These are phyloP conservation scores for Boletus rubescentipes DNA, from an alignment of 768 basidiomycete genomes.

Conservation along the genomic window DNA sequence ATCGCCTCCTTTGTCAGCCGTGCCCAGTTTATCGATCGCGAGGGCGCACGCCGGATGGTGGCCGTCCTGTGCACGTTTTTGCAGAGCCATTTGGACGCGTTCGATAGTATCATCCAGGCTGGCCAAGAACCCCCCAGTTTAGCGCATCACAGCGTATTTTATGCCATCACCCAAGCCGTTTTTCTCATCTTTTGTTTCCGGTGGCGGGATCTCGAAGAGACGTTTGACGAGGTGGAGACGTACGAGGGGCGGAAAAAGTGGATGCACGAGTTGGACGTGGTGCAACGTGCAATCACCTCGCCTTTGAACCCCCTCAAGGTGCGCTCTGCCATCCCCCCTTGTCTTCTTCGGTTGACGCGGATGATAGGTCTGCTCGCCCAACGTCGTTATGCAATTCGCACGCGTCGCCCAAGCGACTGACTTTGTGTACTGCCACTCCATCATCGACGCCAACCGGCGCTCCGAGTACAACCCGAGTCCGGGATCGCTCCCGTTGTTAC, in stretches of 20 bases:
- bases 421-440: conserved; percentile 92
- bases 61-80: conserved; percentile 87
- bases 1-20: conserved; percentile 91
- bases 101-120: conserved; percentile 49
- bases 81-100: conserved; percentile 70
- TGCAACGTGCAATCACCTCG: conserved; percentile 79
- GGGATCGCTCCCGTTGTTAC: conserved; percentile 17
- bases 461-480: conserved; percentile 45
- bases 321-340: background rate
- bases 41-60: conserved; percentile 70
- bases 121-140: conserved; percentile 34
- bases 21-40: conserved; percentile 79
- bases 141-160: conserved; percentile 72
- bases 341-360: background rate
- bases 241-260: conserved; percentile 62
- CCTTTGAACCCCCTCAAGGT: conserved; percentile 84
- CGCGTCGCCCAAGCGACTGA: conserved; percentile 84
- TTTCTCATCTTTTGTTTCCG: conserved; percentile 98
- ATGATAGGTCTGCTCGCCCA: conserved; percentile 82
- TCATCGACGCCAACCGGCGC: conserved; percentile 86
- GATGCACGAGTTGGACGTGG: conserved; percentile 76
- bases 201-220: conserved; percentile 82
- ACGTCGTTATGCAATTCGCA: conserved; percentile 94
- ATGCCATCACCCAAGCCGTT: conserved; percentile 87
- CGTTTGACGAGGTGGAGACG: conserved; percentile 54